phyloP scores from a whole-genome alignment of 73 alveolate genomes.

The Paramecium biaurelia region DNA sequence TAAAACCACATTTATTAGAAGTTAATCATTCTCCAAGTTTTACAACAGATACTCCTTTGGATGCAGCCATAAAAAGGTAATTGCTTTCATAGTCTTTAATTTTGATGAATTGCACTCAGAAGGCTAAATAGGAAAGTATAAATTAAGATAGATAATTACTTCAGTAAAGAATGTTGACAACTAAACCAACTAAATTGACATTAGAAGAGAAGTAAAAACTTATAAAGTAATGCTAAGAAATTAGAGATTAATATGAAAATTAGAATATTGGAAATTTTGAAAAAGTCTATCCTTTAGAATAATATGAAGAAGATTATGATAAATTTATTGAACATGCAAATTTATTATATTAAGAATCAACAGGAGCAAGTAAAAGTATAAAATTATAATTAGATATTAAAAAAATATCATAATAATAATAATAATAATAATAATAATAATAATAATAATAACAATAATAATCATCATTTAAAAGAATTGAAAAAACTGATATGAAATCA shows the following conservation, averaged over 20 bases:
- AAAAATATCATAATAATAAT: neutral
- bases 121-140: neutral
- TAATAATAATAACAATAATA: neutral
- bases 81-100: constrained; percentile 39
- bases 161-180: constrained; percentile 58
- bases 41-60: constrained; percentile 70
- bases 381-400: neutral
- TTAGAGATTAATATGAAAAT: constrained; percentile 66
- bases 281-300: constrained; percentile 46
- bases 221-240: neutral
- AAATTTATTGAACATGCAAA: constrained; percentile 22
- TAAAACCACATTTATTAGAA: constrained; percentile 64
- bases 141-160: neutral
- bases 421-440: neutral
- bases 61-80: constrained; percentile 51
- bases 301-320: constrained; percentile 47
- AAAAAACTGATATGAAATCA: neutral
- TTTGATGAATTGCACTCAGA: constrained; percentile 46
- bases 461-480: neutral
- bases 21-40: constrained; percentile 71
- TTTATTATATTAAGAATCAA: constrained; percentile 42
- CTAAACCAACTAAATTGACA: neutral
- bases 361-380: constrained; percentile 54
- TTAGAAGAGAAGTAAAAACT: constrained; percentile 61
- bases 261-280: constrained; percentile 62